Conservation (phyloP, 1,284 basidiomycete genomes). For the Inonotus obliquus region DNA sequence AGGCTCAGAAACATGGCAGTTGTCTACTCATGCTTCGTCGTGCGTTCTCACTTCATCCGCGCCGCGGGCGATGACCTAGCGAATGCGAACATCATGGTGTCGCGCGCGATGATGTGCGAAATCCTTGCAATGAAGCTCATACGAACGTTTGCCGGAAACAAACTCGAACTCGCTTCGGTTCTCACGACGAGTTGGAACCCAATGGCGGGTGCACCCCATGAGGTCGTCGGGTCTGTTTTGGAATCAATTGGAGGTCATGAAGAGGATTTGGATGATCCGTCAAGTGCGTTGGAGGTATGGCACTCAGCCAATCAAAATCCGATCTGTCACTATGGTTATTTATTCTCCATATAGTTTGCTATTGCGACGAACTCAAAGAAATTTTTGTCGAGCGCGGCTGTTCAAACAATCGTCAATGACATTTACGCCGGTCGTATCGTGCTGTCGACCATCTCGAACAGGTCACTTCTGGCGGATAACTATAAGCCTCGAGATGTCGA, state of each 20-base stretch:
- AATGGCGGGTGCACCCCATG: slow-evolving; percentile 68
- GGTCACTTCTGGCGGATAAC: slow-evolving; percentile 79
- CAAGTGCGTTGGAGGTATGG: slow-evolving; percentile 76
- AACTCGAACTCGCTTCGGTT: slow-evolving; percentile 69
- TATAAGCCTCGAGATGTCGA: slow-evolving; percentile 77
- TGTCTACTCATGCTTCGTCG: slow-evolving; percentile 71
- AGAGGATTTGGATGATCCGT: slow-evolving; percentile 51
- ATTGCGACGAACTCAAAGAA: slow-evolving; percentile 77
- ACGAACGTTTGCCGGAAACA: slow-evolving; percentile 63
- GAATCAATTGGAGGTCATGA: slow-evolving; percentile 50
- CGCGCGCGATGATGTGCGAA: slow-evolving; percentile 78
- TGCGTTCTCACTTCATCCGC: slow-evolving; percentile 49
- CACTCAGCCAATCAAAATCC: neutral
- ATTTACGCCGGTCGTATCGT: slow-evolving; percentile 73
- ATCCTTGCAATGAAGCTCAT: slow-evolving; percentile 84
- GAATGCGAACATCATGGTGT: slow-evolving; percentile 63
- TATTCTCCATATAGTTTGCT: slow-evolving; percentile 56
- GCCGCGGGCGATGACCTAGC: slow-evolving; percentile 63
- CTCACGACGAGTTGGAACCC: slow-evolving; percentile 79
- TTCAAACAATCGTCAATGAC: slow-evolving; percentile 79
- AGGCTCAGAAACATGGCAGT: slow-evolving; percentile 66
- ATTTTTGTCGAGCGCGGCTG: slow-evolving; percentile 74
- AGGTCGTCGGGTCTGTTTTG: slow-evolving; percentile 61
- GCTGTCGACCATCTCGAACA: slow-evolving; percentile 58
- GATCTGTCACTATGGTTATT: slow-evolving; percentile 1